Evolutionary conservation across 2,329 filamentous ascomycete species (phyloP).

Genomic region (Bipolaris gigantea): DNA sequence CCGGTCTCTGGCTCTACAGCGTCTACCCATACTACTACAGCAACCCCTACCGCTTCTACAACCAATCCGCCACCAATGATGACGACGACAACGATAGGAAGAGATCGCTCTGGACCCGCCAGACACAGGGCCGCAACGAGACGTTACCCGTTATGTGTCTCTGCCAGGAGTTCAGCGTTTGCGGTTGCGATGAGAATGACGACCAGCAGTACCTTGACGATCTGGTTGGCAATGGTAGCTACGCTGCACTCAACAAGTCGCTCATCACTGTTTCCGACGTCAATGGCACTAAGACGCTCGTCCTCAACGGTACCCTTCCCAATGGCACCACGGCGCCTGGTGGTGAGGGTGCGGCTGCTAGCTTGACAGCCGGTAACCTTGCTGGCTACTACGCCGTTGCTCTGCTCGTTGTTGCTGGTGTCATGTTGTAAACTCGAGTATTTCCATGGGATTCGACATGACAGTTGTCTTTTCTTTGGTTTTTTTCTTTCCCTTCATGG

Average conservation of each 20-base stretch:
- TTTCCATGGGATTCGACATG: background rate
- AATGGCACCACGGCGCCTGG: constrained; percentile 55
- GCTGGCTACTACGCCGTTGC: constrained; percentile 47
- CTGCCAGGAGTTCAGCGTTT: constrained; percentile 60
- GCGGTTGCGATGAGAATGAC: constrained; percentile 70
- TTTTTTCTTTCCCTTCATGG: background rate
- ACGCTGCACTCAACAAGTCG: constrained; percentile 60
- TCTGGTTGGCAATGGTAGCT: constrained; percentile 61
- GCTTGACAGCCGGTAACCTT: constrained; percentile 31
- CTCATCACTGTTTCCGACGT: constrained; percentile 64
- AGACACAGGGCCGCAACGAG: constrained; percentile 53
- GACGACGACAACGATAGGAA: constrained; percentile 47
- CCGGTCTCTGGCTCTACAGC: constrained; percentile 65
- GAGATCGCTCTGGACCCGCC: constrained; percentile 6
- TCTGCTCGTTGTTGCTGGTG: constrained; percentile 41
- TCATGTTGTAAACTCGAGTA: constrained; percentile 12
- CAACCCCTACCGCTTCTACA: constrained; percentile 59
- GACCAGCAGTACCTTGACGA: constrained; percentile 62
- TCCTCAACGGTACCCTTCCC: constrained; percentile 75
- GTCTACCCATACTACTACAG: constrained; percentile 64
- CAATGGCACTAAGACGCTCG: constrained; percentile 64
- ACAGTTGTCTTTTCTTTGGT: background rate
- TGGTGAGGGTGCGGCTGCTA: constrained; percentile 28
- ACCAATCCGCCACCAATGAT: constrained; percentile 46
- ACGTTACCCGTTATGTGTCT: constrained; percentile 63